Evolutionary conservation across 1,139 yeast species (phyloP), one percentile per base, ranked within the genome.

Genomic region (Blastobotrys arbuscula): DNA sequence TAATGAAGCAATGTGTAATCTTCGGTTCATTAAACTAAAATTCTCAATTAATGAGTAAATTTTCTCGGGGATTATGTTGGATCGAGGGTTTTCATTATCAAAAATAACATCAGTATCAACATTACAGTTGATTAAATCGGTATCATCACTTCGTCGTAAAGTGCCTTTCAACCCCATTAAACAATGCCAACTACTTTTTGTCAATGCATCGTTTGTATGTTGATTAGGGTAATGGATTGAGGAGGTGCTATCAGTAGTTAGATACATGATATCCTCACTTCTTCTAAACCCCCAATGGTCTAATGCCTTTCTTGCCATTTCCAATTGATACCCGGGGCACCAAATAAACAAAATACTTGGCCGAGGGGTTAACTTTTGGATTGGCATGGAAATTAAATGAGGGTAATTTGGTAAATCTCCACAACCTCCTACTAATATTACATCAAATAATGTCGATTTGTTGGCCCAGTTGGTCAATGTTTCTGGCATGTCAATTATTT

Each of bases 91-190:
- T 19, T 15, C 24, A 39, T 71, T 68, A 57, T 81, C 81, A 64
- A 92, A 74, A 52, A 83, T 83, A 50, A 89, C 72, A 65, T 90
- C 97, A 0, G 97, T 89, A 61, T 90, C 95, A 35, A 89, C 79
- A 61, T 90, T 90, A 67, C 97, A 90, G 63, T 90, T 95, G 54
- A 90, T 89, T 54, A 90, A 72, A 63, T 87, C 89, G 24, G 77
- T 77, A 66, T 90, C 97, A 0, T 83, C 81, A 1, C 95, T 79
- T 58, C 97, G 76, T 60, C 96, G 74, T 12, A 90, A 90, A 0
- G 97, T 90, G 5, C 97, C 97, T 2, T 96, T 89, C 49, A 90
- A 84, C 57, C 97, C 92, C 96, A 90, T 87, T 84, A 96, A 85
- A 60, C 97, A 90, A 66, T 90, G 97, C 96, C 96, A 89, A 61